These are phyloP conservation scores for Penicillium sp. DNA, from an alignment of 2,329 filamentous ascomycete genomes.

Conservation along the genomic window DNA sequence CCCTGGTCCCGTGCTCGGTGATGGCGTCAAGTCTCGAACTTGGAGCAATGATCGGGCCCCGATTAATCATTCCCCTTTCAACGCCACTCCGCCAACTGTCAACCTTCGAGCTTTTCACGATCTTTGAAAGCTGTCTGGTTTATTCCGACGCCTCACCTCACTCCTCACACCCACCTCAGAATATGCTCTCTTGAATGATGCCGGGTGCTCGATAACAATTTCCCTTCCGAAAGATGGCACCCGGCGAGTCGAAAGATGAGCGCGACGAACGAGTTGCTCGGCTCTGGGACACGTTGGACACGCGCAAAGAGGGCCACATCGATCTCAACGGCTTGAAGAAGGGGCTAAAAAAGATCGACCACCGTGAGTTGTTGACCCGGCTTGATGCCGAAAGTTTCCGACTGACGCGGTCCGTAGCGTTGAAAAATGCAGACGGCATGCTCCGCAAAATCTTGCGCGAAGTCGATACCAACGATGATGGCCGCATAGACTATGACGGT, in stretches of 20 bases:
- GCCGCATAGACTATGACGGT: constrained; percentile 89
- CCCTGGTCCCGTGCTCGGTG: constrained; percentile 29
- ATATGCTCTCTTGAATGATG: constrained; percentile 40
- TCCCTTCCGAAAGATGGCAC: constrained; percentile 57
- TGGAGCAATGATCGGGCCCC: constrained; percentile 31
- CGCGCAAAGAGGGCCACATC: constrained; percentile 71
- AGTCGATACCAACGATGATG: constrained; percentile 84
- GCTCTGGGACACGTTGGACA: constrained; percentile 82
- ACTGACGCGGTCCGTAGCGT: constrained; percentile 43
- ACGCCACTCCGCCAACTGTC: constrained; percentile 15
- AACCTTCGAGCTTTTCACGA: constrained; percentile 9
- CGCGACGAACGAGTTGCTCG: constrained; percentile 78
- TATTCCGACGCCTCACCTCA: constrained; percentile 17
- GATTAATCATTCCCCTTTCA: constrained; percentile 33
- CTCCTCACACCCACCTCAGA: constrained; percentile 1
- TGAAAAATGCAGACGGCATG: constrained; percentile 90
- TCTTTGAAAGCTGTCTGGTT: not conserved
- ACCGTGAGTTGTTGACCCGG: constrained; percentile 62
- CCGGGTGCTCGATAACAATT: constrained; percentile 48
- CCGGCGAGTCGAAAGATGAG: constrained; percentile 71
- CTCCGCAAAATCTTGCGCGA: constrained; percentile 75
- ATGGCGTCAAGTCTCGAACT: constrained; percentile 33
- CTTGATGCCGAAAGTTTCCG: constrained; percentile 24
- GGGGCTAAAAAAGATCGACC: constrained; percentile 84
- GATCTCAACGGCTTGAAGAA: constrained; percentile 81